Base-by-base conservation (phyloP, 257 asterid genomes). In the Euphrasia confusa region DNA sequence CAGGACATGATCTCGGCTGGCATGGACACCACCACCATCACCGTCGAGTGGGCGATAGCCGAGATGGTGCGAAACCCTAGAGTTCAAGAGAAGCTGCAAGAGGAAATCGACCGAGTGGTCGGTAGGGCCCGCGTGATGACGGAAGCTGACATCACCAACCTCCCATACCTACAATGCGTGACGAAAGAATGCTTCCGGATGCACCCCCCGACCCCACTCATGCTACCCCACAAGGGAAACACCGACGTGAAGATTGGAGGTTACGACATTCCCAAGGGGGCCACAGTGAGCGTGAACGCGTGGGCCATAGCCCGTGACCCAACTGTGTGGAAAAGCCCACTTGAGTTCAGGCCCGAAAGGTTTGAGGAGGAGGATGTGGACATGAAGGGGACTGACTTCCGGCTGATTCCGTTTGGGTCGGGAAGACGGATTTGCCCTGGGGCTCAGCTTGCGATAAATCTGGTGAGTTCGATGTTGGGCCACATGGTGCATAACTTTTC, bases 1-100 rank as follows among this genome's bases (percentile, higher is more conserved):
- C 82, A 90, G 95, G 93, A 90, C 48, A 87, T 84, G 97, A 83
- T 89, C 65, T 74, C 94, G 0, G 97, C 97, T 0, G 97, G 95
- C 44, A 86, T 84, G 89, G 97, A 90, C 80, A 90, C 97, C 1
- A 73, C 86, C 57, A 70, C 96, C 15, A 90, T 87, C 50, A 74
- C 87, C 1, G 90, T 75, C 2, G 97, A 89, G 35, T 89, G 97
- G 97, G 89, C 82, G 1, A 44, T 89, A 78, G 92, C 95, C 0
- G 97, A 86, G 82, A 64, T 89, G 63, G 89, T 89, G 0, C 68
- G 81, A 69, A 89, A 84, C 74, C 95, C 94, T 0, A 70, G 94
- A 61, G 97, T 89, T n/a, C 97, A 89, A 66, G 80, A 81, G 10
- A 89, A 89, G 75, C 79, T 78, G 27, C 96, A 89, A 52, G 94